Conservation (phyloP, 805 yeast species). For the Suhomyces emberorum region DNA sequence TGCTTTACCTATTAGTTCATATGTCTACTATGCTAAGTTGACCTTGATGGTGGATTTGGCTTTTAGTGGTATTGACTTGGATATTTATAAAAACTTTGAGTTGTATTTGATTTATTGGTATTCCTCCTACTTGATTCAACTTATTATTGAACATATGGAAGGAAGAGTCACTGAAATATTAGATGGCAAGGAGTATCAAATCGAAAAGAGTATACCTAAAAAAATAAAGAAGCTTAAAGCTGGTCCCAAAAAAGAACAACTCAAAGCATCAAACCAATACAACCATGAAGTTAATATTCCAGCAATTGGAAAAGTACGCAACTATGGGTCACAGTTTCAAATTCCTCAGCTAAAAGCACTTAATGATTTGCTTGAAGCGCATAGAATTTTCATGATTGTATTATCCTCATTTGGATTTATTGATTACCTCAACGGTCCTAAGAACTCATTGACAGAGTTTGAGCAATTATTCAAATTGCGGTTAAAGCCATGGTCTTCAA, state of each 20-base stretch:
- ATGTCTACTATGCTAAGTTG: conserved; percentile 64
- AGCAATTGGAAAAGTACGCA: conserved; percentile 22
- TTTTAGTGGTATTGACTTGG: conserved; percentile 71
- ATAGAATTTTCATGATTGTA: conserved; percentile 15
- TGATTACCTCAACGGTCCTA: conserved; percentile 25
- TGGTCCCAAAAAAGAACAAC: conserved; percentile 45
- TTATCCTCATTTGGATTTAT: conserved; percentile 18
- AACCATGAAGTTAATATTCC: conserved; percentile 35
- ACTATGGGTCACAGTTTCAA: conserved; percentile 22
- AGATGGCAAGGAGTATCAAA: conserved; percentile 30
- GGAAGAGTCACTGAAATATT: conserved; percentile 35
- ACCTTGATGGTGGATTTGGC: conserved; percentile 69
- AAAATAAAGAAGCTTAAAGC: conserved; percentile 47
- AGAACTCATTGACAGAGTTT: conserved; percentile 17
- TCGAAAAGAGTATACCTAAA: conserved; percentile 33
- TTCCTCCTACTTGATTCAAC: conserved; percentile 45
- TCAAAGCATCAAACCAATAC: conserved; percentile 23
- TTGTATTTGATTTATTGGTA: conserved; percentile 67
- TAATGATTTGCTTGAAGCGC: conserved; percentile 18
- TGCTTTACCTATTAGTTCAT: conserved; percentile 67
- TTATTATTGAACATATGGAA: conserved; percentile 41
- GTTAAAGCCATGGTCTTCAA: conserved; percentile 74
- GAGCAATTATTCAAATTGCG: conserved; percentile 44
- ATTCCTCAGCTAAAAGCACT: conserved; percentile 16
- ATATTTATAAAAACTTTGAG: conserved; percentile 72